Percentiles rank a stretch among this genome's conserved stretches.
Conservation (phyloP, 2,329 filamentous ascomycete genomes). For the Colletotrichum echinochloae region DNA sequence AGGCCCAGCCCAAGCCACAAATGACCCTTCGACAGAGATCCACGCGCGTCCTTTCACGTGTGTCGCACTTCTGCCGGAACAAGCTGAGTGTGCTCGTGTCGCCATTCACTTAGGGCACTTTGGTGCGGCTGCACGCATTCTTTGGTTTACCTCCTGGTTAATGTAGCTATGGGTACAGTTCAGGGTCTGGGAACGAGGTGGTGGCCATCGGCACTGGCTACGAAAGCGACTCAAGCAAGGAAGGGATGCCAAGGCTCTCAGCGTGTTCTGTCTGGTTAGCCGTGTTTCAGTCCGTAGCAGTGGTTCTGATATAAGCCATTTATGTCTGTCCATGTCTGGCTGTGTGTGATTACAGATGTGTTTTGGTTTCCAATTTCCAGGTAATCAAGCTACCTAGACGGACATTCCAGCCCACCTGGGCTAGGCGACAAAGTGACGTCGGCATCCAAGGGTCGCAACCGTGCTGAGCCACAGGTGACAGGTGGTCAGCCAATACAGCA, state of each 20-base stretch:
- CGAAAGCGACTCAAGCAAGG: neutral
- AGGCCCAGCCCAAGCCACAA: constrained; percentile 1
- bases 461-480: constrained; percentile 34
- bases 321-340: constrained; percentile 7
- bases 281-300: constrained; percentile 15
- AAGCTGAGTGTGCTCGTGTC: constrained; percentile 25
- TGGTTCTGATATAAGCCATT: constrained; percentile 33
- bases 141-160: neutral
- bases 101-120: constrained; percentile 17
- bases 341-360: neutral
- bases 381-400: neutral
- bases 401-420: constrained; percentile 10
- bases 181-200: neutral
- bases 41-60: constrained; percentile 17
- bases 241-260: constrained; percentile 1
- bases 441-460: constrained; percentile 18
- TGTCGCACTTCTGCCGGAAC: constrained; percentile 19
- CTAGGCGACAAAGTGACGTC: constrained; percentile 29
- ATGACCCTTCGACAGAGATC: constrained; percentile 9
- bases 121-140: neutral
- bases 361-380: neutral
- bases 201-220: neutral
- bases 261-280: constrained; percentile 14
- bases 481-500: constrained; percentile 22
- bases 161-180: neutral